These are phyloP conservation scores for Xylariaceae sp. DNA, from an alignment of 2,329 filamentous ascomycete species.

Conservation along the genomic window DNA sequence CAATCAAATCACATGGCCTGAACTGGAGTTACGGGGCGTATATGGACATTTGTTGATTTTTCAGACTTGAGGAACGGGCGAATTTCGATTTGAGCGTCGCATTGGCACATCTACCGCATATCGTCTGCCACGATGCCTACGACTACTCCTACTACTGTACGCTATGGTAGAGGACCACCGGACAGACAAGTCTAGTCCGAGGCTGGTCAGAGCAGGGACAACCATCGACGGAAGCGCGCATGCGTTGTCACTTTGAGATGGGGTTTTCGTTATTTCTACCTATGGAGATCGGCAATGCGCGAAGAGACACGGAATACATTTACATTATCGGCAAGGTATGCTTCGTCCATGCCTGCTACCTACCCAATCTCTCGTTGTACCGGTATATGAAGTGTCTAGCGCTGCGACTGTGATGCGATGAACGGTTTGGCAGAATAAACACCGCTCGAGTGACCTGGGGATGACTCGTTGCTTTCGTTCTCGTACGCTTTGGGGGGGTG, in stretches of 20 bases:
- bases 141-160: not conserved
- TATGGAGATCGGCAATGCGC: not conserved
- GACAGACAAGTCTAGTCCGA: not conserved
- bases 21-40: slow-evolving; percentile 11
- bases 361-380: not conserved
- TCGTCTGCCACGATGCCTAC: not conserved
- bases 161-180: not conserved
- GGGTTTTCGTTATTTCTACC: not conserved
- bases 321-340: not conserved
- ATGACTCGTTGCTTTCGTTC: not conserved
- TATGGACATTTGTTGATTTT: slow-evolving; percentile 1
- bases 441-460: not conserved
- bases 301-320: not conserved
- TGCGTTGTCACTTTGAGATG: not conserved
- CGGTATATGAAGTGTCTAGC: not conserved
- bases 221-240: not conserved
- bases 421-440: not conserved
- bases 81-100: not conserved
- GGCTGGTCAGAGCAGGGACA: not conserved
- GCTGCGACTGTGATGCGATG: not conserved
- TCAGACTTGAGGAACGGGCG: not conserved
- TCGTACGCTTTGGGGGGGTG: too few relatives aligned
- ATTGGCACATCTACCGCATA: not conserved
- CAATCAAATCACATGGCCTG: not conserved
- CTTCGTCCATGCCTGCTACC: not conserved